These are phyloP conservation scores for Dendrostoma leiphaemia DNA, from an alignment of 2,329 filamentous ascomycete genomes.

Conservation along the genomic window DNA sequence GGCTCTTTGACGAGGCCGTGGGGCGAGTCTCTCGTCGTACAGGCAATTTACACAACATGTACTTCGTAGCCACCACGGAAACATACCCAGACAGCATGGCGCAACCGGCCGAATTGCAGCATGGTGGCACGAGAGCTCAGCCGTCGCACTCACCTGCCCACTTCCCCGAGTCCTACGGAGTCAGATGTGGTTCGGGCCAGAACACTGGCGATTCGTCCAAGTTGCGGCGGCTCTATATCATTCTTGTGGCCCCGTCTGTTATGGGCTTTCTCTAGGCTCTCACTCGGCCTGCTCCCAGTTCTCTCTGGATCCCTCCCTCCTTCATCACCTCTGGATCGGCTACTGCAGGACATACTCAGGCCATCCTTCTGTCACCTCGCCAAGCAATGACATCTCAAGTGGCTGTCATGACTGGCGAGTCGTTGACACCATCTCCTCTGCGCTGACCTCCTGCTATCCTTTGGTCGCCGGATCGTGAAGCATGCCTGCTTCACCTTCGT, in stretches of 20 bases:
- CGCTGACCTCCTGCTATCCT: constrained; percentile 1
- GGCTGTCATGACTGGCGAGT: constrained; percentile 1
- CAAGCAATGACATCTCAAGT: not conserved
- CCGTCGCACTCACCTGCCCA: not conserved
- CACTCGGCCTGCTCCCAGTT: not conserved
- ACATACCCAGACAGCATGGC: too few species aligned
- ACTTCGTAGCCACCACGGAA: too few species aligned
- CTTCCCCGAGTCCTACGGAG: not conserved
- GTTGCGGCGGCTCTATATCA: constrained; percentile 7
- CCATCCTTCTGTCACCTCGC: not conserved
- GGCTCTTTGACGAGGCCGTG: not conserved
- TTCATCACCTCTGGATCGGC: not conserved
- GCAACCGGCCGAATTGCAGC: too few species aligned
- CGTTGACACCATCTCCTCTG: not conserved
- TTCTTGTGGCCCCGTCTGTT: not conserved
- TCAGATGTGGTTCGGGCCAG: not conserved
- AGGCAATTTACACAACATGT: not conserved
- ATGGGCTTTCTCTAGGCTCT: too few species aligned
- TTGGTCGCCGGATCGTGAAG: constrained; percentile 11
- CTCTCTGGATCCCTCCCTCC: not conserved
- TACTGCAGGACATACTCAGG: not conserved
- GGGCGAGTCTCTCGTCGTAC: not conserved
- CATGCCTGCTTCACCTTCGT: constrained; percentile 2
- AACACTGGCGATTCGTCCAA: not conserved
- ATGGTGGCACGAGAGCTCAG: too few species aligned